Evolutionary conservation across 2,329 filamentous ascomycete genomes (phyloP), one percentile per base, ranked within the genome.

Genomic region (Aureobasidium sp.): DNA sequence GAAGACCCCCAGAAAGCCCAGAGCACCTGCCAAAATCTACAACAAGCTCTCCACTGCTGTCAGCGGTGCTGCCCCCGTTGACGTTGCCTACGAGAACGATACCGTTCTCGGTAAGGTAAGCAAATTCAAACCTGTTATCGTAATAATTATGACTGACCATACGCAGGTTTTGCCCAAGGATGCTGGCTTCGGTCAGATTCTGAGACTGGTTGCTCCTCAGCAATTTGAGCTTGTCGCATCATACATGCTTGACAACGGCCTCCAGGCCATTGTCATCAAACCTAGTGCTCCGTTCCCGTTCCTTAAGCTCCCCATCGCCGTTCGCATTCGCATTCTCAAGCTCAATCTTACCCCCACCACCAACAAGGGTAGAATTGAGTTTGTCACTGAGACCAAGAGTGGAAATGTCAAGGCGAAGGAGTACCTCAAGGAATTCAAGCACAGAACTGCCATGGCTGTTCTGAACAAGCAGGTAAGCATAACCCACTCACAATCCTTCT

Each of bases 231-330:
- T 74, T 4, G 46, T 68, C 19, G 68, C 67, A 33, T 69, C 69
- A 7, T 71, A 33, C 17, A 69, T 69, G 27, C 63, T 73, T 46
- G 65, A 67, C 1, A 68, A 70, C 67, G 69, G 71, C 19, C 62
- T 68, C 50, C 69, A 73, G 58, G 72, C 69, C 13, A 67, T 75
- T 55, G 53, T 74, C 27, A 29, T 75, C 60, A 67, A 68, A 23
- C 71, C 72, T 2, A 66, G 68, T 29, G 65, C 67, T 47, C 67
- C 71, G 0, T 73, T 75, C 64, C 63, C 60, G 0, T 69, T 74
- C 65, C 51, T 71, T 54, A 64, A 65, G 27, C 67, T 75, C 0
- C 64, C 69, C 0, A 9, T 17, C 6, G 1, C 10, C 13, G 2
- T 59, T 2, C 55, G 55, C 33, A 17, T 2, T n/a, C 25, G 8